phyloP scores from a whole-genome alignment of 129 eudicot species.

The Gnaphalium uliginosum region DNA sequence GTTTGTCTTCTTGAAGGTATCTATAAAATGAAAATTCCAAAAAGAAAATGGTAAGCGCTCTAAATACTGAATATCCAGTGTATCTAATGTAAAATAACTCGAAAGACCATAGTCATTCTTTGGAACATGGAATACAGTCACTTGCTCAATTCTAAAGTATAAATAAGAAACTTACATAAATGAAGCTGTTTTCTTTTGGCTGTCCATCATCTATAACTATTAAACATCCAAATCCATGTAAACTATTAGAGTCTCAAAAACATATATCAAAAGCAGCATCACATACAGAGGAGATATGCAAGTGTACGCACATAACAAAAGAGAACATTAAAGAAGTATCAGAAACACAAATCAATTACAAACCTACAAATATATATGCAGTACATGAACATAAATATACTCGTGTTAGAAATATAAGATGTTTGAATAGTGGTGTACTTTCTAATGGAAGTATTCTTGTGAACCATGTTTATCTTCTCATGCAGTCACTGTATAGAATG shows the following conservation, averaged over 20 bases:
- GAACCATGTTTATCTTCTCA: slow-evolving; percentile 6
- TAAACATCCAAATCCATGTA: slow-evolving; percentile 25
- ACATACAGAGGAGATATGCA: not conserved
- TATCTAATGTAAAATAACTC: slow-evolving; percentile 4
- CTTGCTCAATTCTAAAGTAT: not conserved
- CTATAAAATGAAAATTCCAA: slow-evolving; percentile 37
- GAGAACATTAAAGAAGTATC: slow-evolving; percentile 15
- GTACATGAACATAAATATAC: not conserved
- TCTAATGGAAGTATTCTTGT: slow-evolving; percentile 5
- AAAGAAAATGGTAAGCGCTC: slow-evolving; percentile 9
- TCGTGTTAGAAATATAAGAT: not conserved
- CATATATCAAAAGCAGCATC: slow-evolving; percentile 18
- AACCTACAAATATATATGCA: not conserved
- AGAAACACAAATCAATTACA: slow-evolving; percentile 12
- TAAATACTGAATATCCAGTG: slow-evolving; percentile 1
- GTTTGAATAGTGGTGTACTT: slow-evolving; percentile 4
- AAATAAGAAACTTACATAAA: slow-evolving; percentile 64
- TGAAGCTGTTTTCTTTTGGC: slow-evolving; percentile 87
- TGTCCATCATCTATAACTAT: slow-evolving; percentile 91
- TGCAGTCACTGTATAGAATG: slow-evolving; percentile 2
- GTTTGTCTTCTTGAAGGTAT: slow-evolving; percentile 94
- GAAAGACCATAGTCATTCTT: slow-evolving; percentile 10
- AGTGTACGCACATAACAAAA: not conserved
- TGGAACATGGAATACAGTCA: not conserved
- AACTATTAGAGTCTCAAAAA: slow-evolving; percentile 20